phyloP scores from a whole-genome alignment of 2,329 filamentous ascomycete species.

The Aphanocladium album region DNA sequence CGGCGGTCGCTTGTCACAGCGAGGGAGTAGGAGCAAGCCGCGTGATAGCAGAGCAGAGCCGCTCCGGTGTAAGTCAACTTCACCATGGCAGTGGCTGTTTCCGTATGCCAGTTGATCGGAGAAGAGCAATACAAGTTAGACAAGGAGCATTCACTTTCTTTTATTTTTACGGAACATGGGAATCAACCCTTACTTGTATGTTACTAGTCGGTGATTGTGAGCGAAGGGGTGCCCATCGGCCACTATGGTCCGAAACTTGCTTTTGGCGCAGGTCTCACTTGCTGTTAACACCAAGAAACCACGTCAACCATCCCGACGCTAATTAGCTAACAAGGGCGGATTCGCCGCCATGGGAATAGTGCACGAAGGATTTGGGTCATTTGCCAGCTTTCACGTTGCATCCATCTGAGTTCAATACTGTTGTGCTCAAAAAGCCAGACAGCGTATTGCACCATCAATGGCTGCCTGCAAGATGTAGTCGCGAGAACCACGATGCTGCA shows the following conservation, averaged over 20 bases:
- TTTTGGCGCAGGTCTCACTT: constrained; percentile 2
- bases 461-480: too few species aligned
- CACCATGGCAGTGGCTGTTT: background rate
- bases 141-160: background rate
- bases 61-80: constrained; percentile 2
- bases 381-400: background rate
- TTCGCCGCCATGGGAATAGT: background rate
- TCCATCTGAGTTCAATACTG: too few species aligned
- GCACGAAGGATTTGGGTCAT: background rate
- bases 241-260: background rate
- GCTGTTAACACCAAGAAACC: background rate
- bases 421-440: too few species aligned
- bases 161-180: background rate
- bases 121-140: background rate
- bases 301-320: background rate
- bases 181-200: background rate
- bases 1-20: background rate
- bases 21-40: background rate
- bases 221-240: background rate
- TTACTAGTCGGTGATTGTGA: background rate
- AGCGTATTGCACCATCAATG: too few species aligned
- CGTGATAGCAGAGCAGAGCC: constrained; percentile 5
- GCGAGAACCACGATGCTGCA: too few species aligned
- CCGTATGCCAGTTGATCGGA: background rate
- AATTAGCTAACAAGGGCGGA: background rate